Evolutionary conservation across 345 rosid species (phyloP).

Genomic region (Aethionema arabicum): DNA sequence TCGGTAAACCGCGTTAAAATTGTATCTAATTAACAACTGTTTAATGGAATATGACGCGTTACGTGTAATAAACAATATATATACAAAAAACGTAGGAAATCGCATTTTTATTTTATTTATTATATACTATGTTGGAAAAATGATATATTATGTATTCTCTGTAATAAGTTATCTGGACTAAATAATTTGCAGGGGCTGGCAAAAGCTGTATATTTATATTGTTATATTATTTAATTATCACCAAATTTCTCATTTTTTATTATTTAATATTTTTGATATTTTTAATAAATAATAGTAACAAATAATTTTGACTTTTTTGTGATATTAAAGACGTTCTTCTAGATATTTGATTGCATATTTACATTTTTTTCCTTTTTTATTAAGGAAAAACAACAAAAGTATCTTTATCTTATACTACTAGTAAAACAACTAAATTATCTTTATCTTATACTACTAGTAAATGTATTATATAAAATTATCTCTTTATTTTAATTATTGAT

Average conservation of each 20-base stretch:
- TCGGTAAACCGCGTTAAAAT: conserved; percentile 30
- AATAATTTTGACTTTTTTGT: no score
- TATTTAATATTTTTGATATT: no score
- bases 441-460: no score
- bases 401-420: no score
- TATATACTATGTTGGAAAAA: not conserved
- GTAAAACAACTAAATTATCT: no score
- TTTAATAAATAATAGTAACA: no score
- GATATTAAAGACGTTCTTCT: no score
- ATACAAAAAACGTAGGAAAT: not conserved
- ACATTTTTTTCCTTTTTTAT: no score
- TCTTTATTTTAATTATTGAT: not conserved
- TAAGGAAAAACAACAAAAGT: no score
- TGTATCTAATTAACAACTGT: conserved; percentile 13
- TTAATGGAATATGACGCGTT: conserved; percentile 16
- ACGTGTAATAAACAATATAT: conserved; percentile 2
- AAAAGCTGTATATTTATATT: conserved; percentile 4
- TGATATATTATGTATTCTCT: not conserved
- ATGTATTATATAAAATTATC: not conserved
- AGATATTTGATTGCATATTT: no score
- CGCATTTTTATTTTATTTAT: not conserved
- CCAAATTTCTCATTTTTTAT: no score
- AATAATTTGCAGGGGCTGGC: conserved; percentile 11
- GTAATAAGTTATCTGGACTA: conserved; percentile 8
- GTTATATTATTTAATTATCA: no score